phyloP scores from a whole-genome alignment of 73 alveolate genomes.

The Vitrella brassicaformis region DNA sequence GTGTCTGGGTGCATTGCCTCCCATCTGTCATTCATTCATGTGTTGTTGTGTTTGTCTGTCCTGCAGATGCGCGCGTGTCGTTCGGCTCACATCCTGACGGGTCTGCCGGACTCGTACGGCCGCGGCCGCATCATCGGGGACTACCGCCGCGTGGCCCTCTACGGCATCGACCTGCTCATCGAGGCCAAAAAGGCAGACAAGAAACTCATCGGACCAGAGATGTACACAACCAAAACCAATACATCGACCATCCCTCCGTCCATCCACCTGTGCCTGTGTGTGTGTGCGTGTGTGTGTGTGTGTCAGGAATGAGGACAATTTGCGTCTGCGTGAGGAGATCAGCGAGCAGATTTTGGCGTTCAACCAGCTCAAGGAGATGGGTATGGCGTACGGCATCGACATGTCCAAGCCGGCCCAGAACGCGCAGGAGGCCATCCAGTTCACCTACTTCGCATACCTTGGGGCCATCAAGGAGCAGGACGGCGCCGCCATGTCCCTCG shows the following conservation, averaged over 20 bases:
- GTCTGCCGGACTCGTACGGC: background rate
- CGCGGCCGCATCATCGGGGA: background rate
- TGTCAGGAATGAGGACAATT: no score
- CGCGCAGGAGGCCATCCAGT: background rate
- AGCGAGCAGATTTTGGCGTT: background rate
- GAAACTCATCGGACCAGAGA: no score
- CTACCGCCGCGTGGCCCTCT: constrained; percentile 3
- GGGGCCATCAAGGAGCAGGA: background rate
- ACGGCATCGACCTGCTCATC: background rate
- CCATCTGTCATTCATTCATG: no score
- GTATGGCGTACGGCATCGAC: background rate
- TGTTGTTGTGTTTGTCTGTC: no score
- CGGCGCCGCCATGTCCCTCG: background rate
- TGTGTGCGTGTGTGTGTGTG: no score
- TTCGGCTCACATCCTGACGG: background rate
- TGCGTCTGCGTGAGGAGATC: background rate
- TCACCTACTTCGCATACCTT: background rate
- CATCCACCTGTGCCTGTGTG: no score
- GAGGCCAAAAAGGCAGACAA: background rate
- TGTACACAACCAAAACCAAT: no score
- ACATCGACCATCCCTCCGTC: no score
- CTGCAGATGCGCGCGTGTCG: background rate
- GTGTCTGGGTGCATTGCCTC: no score
- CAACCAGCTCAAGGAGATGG: background rate
- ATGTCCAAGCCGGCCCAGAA: background rate